Evolutionary conservation across 768 basidiomycete genomes (phyloP), one percentile per base, ranked within the genome.

Genomic region (Leucosporidium creatinivorum): DNA sequence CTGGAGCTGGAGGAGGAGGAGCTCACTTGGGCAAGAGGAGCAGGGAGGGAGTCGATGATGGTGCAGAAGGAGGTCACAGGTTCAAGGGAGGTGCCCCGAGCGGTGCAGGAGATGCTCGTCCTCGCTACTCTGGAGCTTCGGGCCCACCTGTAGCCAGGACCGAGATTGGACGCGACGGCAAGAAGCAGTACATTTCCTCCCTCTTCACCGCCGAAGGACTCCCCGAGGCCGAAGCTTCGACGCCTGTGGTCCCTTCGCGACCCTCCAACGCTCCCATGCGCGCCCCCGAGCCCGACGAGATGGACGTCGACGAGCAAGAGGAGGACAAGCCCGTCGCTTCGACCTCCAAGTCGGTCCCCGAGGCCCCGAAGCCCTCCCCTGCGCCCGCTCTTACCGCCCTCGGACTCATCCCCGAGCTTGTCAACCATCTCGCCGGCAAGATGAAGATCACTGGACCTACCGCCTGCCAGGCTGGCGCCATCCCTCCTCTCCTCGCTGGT

Each of bases 381-480:
- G 84, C 87, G 0, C 89, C 90, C 0, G 86, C 86, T 2, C 94
- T 98, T 77, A 75, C 81, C 39, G 90, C 88, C 0, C 82, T 97
- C 21, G 92, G 91, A 23, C 84, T 98, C 18, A 83, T 92, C 76
- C 86, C 89, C 2, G 82, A 94, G 54, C 80, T 98, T 28, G 83
- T 86, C 58, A 77, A 86, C 4, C 93, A 96, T 78, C 82, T 97
- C 18, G 80, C 83, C 30, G 81, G 77, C 26, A 97, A 92, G 80
- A 86, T 96, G 85, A 80, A 81, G 44, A 90, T 98, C 52, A 78
- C 82, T 17, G 89, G 87, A 72, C 94, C 94, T 5, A 98, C 94
- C 0, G 86, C 89, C 15, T 91, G 96, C 68, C 94, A 98, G 78
- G 83, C 88, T 66, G 85, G 87, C 12, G 83, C 83, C 15, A 79